Evolutionary conservation across 805 yeast species (phyloP).

Genomic region (Metschnikowia gelsemii): DNA sequence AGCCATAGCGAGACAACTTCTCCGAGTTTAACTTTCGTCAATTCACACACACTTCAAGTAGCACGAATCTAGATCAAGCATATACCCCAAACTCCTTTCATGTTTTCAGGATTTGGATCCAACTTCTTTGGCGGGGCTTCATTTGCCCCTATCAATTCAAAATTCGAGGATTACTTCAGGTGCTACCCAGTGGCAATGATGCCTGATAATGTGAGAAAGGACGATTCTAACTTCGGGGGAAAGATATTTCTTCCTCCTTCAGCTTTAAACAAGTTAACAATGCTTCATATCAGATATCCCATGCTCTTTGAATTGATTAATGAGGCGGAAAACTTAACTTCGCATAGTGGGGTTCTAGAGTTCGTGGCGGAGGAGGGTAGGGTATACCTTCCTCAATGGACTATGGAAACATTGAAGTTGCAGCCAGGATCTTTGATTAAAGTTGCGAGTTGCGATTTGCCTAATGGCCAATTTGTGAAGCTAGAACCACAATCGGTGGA

Average conservation of each 20-base stretch:
- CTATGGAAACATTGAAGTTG: conserved; percentile 73
- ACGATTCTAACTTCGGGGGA: conserved; percentile 89
- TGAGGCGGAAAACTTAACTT: conserved; percentile 55
- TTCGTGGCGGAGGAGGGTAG: conserved; percentile 98
- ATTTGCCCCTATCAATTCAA: conserved; percentile 33
- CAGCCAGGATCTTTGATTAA: conserved; percentile 81
- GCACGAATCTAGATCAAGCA: too few relatives aligned
- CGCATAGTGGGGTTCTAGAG: conserved; percentile 94
- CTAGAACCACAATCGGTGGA: conserved; percentile 94
- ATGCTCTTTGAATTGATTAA: conserved; percentile 84
- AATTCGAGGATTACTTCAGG: conserved; percentile 84
- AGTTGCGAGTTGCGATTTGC: conserved; percentile 73
- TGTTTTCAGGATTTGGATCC: conserved; percentile 47
- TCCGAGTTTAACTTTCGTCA: too few relatives aligned
- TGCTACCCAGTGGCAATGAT: conserved; percentile 91
- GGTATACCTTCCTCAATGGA: conserved; percentile 94
- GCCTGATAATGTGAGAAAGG: conserved; percentile 71
- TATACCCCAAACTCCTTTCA: too few relatives aligned
- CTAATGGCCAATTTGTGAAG: conserved; percentile 84
- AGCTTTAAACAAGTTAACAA: conserved; percentile 82
- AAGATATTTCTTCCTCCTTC: conserved; percentile 93
- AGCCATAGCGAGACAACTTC: conserved; percentile 3
- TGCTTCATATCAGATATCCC: conserved; percentile 91
- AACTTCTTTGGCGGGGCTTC: conserved; percentile 36
- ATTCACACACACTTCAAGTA: too few relatives aligned